These are phyloP conservation scores for Dactylonectria estremocensis DNA, from an alignment of 2,329 filamentous ascomycete species.

Conservation along the genomic window DNA sequence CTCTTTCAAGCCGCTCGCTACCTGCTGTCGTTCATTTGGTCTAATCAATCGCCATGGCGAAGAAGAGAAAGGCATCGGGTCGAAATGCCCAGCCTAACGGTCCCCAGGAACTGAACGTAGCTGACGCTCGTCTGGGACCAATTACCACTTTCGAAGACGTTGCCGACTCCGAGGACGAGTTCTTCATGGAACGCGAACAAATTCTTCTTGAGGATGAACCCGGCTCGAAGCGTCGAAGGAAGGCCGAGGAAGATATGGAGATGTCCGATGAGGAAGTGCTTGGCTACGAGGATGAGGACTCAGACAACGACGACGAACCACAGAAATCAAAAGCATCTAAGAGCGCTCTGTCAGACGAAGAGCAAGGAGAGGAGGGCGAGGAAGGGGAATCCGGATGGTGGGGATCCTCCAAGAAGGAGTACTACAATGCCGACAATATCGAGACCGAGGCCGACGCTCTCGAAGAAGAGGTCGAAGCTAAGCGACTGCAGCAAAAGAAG, in stretches of 20 bases:
- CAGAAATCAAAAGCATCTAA: conserved; percentile 57
- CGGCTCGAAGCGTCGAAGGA: conserved; percentile 82
- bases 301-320: conserved; percentile 59
- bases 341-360: conserved; percentile 62
- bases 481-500: conserved; percentile 91
- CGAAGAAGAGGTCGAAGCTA: conserved; percentile 93
- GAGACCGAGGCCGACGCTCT: conserved; percentile 79
- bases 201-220: conserved; percentile 88
- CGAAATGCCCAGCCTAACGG: conserved; percentile 62
- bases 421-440: conserved; percentile 88
- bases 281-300: conserved; percentile 62
- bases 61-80: conserved; percentile 79
- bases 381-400: conserved; percentile 79
- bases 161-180: conserved; percentile 94
- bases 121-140: conserved; percentile 74
- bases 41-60: conserved; percentile 64
- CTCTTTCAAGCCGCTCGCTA: not conserved
- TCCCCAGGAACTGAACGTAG: conserved; percentile 68
- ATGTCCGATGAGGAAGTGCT: conserved; percentile 75
- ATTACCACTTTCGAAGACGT: conserved; percentile 84
- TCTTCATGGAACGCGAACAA: conserved; percentile 88
- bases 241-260: conserved; percentile 78
- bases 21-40: not conserved
- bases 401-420: conserved; percentile 90
- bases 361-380: conserved; percentile 67